A percentile compares a stretch with the other conserved stretches of the same genome.
Evolutionary conservation across 495 filamentous ascomycete species (phyloP).

Genomic region (Penicillium ochrochloron): DNA sequence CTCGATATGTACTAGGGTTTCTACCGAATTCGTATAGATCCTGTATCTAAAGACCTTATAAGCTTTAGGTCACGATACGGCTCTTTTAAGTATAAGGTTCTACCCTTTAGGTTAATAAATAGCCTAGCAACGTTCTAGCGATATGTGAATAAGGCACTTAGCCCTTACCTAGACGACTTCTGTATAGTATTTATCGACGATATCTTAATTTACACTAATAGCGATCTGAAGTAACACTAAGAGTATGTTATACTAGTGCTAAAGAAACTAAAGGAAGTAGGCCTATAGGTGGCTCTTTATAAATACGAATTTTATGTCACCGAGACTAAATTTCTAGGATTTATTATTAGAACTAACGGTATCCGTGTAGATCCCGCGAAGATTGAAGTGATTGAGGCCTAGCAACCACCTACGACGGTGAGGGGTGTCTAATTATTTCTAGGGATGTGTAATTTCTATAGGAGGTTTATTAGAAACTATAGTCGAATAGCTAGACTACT

Average conservation of each 20-base stretch:
- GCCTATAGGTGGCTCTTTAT: slow-evolving; percentile 11
- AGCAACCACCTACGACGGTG: slow-evolving; percentile 5
- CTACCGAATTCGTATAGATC: slow-evolving; percentile 37
- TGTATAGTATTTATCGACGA: slow-evolving; percentile 8
- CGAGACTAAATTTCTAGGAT: slow-evolving; percentile 20
- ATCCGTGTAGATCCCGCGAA: slow-evolving; percentile 29
- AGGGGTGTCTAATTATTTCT: slow-evolving; percentile 30
- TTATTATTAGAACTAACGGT: slow-evolving; percentile 17
- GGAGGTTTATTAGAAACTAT: slow-evolving; percentile 33
- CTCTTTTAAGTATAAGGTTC: slow-evolving; percentile 10
- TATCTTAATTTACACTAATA: slow-evolving; percentile 5
- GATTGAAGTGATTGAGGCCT: slow-evolving; percentile 28
- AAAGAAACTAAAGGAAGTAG: not conserved
- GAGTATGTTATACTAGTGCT: not conserved
- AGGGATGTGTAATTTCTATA: slow-evolving; percentile 39
- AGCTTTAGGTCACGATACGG: slow-evolving; percentile 3
- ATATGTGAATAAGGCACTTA: slow-evolving; percentile 6
- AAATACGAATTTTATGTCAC: slow-evolving; percentile 38
- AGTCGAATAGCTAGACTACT: slow-evolving; percentile 22
- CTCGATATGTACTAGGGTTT: slow-evolving; percentile 49
- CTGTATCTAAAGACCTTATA: not conserved
- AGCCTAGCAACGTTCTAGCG: slow-evolving; percentile 9
- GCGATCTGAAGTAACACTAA: not conserved
- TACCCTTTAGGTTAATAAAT: slow-evolving; percentile 16
- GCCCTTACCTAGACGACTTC: slow-evolving; percentile 13